phyloP scores from a whole-genome alignment of 2,329 filamentous ascomycete species.

The Fusarium bactridioides region DNA sequence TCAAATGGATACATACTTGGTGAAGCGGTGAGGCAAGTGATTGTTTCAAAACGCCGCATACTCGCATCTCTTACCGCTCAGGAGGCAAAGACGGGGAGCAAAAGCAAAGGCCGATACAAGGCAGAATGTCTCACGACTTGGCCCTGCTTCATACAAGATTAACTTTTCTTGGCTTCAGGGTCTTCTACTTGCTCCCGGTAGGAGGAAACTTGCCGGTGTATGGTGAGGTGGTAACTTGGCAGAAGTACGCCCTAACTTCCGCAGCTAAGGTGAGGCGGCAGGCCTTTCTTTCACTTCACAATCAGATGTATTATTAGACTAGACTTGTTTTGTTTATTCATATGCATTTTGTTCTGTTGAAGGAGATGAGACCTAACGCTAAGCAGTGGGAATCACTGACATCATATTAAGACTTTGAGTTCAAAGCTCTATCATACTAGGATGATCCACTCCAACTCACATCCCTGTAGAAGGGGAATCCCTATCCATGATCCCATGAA shows the following conservation, averaged over 20 bases:
- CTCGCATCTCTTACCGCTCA: background rate
- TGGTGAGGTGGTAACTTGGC: background rate
- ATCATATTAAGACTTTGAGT: background rate
- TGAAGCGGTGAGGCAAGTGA: background rate
- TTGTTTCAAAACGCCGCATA: background rate
- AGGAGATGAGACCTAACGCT: too few relatives aligned
- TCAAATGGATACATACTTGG: fast-evolving
- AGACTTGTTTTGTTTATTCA: too few relatives aligned
- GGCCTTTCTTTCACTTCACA: background rate
- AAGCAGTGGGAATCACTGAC: background rate
- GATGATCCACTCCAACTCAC: background rate
- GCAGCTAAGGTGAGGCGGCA: too few relatives aligned
- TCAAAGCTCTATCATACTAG: conserved; percentile 31
- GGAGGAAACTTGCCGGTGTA: background rate
- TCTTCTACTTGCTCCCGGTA: background rate
- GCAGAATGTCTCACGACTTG: background rate
- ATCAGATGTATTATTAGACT: too few relatives aligned
- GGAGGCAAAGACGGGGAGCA: background rate
- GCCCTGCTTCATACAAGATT: background rate
- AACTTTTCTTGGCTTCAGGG: background rate
- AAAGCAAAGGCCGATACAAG: background rate
- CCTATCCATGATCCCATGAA: background rate
- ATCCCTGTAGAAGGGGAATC: background rate
- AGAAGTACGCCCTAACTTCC: too few relatives aligned
- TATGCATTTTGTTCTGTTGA: background rate